Evolutionary conservation across 164 flowering plant genomes (phyloP).

Genomic region (Nelumbo lutea): DNA sequence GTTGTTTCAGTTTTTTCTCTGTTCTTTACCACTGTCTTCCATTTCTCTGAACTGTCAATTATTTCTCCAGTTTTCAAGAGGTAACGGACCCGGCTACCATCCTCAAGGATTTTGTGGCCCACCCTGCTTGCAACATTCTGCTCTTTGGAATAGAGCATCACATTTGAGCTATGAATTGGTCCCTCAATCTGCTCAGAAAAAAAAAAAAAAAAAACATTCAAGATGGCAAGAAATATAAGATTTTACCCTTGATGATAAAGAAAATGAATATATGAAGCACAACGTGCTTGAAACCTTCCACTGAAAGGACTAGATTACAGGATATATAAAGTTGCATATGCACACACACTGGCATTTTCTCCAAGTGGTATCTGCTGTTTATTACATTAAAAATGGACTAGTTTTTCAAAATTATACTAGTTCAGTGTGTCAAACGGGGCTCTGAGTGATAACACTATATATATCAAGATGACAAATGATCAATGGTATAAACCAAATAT

Average conservation of each 20-base stretch:
- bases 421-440: too few relatives aligned
- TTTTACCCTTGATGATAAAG: background rate
- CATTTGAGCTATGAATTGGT: constrained; percentile 92
- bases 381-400: too few relatives aligned
- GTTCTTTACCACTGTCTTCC: constrained; percentile 63
- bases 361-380: too few relatives aligned
- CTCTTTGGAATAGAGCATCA: constrained; percentile 96
- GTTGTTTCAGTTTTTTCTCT: constrained; percentile 41
- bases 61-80: constrained; percentile 94
- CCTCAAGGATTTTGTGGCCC: constrained; percentile 78
- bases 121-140: constrained; percentile 82
- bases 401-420: too few relatives aligned
- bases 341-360: too few relatives aligned
- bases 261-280: background rate
- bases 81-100: constrained; percentile 81
- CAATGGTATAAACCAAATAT: too few relatives aligned
- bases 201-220: background rate
- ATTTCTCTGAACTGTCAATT: constrained; percentile 71
- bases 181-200: constrained; percentile 61
- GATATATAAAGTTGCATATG: too few relatives aligned
- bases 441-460: too few relatives aligned
- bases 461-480: too few relatives aligned
- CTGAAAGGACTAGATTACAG: too few relatives aligned
- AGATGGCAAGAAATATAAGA: too few relatives aligned
- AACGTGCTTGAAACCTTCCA: too few relatives aligned